Conservation (phyloP, 148 eudicot species). For the Chenopodium quinoa region DNA sequence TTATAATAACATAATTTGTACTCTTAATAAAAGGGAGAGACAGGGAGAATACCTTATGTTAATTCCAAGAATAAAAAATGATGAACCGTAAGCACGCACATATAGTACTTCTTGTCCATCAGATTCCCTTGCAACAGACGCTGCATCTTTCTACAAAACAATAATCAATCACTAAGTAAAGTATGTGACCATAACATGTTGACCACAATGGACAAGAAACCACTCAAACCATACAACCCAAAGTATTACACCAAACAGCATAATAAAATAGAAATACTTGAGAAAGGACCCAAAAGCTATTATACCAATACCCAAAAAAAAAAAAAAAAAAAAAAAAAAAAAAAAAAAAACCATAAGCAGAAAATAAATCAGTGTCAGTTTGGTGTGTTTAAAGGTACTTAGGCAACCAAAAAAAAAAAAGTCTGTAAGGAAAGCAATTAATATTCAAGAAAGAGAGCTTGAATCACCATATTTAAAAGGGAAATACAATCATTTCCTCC, state of each 20-base stretch:
- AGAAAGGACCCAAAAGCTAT: neutral
- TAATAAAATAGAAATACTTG: neutral
- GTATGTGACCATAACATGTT: neutral
- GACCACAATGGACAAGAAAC: neutral
- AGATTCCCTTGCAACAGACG: slow-evolving; percentile 36
- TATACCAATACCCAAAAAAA: neutral
- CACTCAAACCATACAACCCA: neutral
- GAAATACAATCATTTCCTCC: neutral
- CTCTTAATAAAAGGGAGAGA: neutral
- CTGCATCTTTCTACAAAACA: slow-evolving; percentile 53
- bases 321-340: neutral
- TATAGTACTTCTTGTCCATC: slow-evolving; percentile 82
- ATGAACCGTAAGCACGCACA: slow-evolving; percentile 93
- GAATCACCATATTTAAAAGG: neutral
- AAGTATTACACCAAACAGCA: neutral
- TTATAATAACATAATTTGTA: neutral
- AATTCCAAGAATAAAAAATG: slow-evolving; percentile 87
- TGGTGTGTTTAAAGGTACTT: neutral
- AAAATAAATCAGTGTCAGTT: neutral
- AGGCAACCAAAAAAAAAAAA: neutral
- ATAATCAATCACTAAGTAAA: neutral
- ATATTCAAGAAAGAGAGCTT: neutral
- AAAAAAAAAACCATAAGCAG: neutral
- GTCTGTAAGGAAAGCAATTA: neutral
- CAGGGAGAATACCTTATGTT: slow-evolving; percentile 65